Evolutionary conservation across 768 basidiomycete species (phyloP), one percentile per base, ranked within the genome.

Genomic region (Asterophora lycoperdoides): DNA sequence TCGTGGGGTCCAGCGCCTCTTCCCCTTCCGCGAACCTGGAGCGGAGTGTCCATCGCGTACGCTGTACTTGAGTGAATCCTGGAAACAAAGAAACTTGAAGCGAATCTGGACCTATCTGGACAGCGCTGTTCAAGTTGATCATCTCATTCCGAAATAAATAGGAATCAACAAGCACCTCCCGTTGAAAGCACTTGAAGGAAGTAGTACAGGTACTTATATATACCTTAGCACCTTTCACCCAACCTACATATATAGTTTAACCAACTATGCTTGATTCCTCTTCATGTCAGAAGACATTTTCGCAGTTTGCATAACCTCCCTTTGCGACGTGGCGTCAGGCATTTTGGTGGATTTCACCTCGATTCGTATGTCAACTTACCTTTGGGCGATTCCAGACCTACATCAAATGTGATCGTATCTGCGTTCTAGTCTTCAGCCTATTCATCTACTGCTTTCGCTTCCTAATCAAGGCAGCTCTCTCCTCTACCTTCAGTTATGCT

Each of bases 301-400:
- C 46, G 65, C 56, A 42, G 53, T 71, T 14, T 55, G 64, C 23
- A 39, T 59, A 17, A 55, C 57, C 5, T 59, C 60, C n/a, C 72
- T 69, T 46, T 60, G 60, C 42, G 65, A 72, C 28, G 61, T 74
- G 13, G 54, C 65, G 29, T 64, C 70, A 1, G 73, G 72, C 20
- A 57, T 69, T 4, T 68, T 66, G 50, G 49, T 71, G 10, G 71
- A 74, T 56, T 74, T 71, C 48, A 53, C 56, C 1, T 71, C 73
- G 1, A 56, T 69, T 46, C 66, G 71, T 75, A 55, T 36, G 68
- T 52, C 11, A 38, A 46, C 32, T 73, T 63, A n/a, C n/a, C n/a
- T n/a, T n/a, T n/a, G n/a, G n/a, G n/a, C n/a, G n/a, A n/a, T n/a
- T n/a, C n/a, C n/a, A n/a, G n/a, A n/a, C n/a, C n/a, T n/a, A n/a